phyloP scores from a whole-genome alignment of 148 eudicot species.

The Euryodendron excelsum region DNA sequence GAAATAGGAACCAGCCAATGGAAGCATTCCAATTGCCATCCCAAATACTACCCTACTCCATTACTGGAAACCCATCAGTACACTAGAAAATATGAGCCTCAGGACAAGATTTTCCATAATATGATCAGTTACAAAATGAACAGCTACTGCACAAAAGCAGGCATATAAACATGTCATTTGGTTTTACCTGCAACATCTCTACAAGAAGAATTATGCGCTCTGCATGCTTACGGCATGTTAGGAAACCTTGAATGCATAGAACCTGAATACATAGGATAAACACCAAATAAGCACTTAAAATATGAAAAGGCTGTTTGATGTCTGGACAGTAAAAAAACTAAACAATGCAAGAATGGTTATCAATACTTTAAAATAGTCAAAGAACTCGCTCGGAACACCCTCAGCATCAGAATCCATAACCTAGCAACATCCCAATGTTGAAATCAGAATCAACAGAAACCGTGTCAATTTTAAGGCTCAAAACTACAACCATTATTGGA shows the following conservation, averaged over 20 bases:
- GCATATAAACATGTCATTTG: background rate
- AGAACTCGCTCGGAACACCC: slow-evolving; percentile 95
- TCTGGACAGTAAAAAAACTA: slow-evolving; percentile 2
- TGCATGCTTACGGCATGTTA: slow-evolving; percentile 97
- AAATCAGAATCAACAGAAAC: background rate
- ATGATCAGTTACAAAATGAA: background rate
- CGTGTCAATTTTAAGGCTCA: background rate
- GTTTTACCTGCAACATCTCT: slow-evolving; percentile 95
- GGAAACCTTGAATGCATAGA: slow-evolving; percentile 97
- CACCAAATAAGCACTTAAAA: no score
- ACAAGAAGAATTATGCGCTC: slow-evolving; percentile 98
- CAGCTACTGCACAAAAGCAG: background rate
- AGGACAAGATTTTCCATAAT: no score
- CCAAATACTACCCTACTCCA: no score
- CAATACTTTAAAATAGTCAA: slow-evolving; percentile 89
- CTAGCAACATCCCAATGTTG: slow-evolving; percentile 42
- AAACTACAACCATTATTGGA: no score
- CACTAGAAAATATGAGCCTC: no score
- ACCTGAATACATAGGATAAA: slow-evolving; percentile 52
- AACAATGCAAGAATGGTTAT: slow-evolving; percentile 4
- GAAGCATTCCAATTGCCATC: no score
- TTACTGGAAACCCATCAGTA: no score
- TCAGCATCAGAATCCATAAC: slow-evolving; percentile 99
- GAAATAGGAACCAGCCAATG: no score
- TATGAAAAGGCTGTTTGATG: background rate